A percentile compares a stretch with the other conserved stretches of the same genome.
These are phyloP conservation scores for Oryza nivara DNA, from an alignment of 176 grass and related monocot genomes.

Conservation along the genomic window DNA sequence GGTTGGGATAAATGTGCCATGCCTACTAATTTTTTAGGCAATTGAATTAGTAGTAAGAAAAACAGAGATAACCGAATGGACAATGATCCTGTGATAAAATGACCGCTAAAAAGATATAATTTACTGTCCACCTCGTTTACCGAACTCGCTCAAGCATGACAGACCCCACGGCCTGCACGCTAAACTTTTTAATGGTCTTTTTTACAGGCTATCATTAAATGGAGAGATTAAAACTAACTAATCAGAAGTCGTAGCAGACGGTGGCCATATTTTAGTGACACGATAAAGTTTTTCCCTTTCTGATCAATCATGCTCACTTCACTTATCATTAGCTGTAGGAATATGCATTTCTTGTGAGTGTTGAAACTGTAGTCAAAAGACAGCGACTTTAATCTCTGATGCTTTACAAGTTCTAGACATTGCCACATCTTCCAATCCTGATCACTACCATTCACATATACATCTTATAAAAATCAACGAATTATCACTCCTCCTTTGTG, in stretches of 20 bases:
- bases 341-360: not conserved
- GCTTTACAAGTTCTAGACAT: not conserved
- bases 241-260: not conserved
- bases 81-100: not conserved
- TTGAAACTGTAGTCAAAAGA: not conserved
- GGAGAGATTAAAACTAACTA: not conserved
- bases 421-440: not conserved
- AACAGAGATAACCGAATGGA: not conserved
- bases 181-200: too few relatives aligned
- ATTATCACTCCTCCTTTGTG: not conserved
- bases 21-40: not conserved
- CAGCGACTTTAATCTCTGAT: not conserved
- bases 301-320: not conserved
- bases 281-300: not conserved
- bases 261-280: not conserved
- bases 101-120: not conserved
- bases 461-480: not conserved
- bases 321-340: not conserved
- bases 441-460: not conserved
- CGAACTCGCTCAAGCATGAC: not conserved
- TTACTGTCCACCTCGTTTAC: not conserved
- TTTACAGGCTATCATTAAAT: too few relatives aligned
- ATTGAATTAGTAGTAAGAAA: not conserved
- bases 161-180: too few relatives aligned
- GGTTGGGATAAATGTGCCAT: not conserved